Evolutionary conservation across 805 yeast genomes (phyloP).

Genomic region (Schwanniomyces vanrijiae): DNA sequence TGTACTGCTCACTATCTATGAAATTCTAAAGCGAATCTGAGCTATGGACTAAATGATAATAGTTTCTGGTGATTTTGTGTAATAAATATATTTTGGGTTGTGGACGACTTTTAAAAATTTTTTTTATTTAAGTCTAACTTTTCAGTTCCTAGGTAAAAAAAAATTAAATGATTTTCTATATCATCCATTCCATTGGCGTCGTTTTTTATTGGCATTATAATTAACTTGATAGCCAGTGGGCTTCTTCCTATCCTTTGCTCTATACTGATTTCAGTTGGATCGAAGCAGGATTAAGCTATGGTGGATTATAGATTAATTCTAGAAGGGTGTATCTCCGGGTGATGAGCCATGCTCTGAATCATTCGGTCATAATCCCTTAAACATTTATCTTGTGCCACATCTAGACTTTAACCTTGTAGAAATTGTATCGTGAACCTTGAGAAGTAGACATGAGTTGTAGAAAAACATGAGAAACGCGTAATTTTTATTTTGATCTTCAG

Average conservation of each 20-base stretch:
- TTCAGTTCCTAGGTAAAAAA: neutral
- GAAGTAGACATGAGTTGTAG: neutral
- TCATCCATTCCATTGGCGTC: conserved; percentile 20
- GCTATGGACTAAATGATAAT: too few species aligned
- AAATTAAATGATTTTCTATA: neutral
- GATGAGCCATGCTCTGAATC: conserved; percentile 45
- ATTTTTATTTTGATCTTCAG: neutral
- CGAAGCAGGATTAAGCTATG: neutral
- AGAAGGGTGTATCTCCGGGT: conserved; percentile 53
- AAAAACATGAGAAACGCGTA: neutral
- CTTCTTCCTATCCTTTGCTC: neutral
- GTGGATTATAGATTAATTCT: conserved; percentile 4
- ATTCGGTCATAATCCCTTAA: conserved; percentile 52
- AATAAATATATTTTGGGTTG: neutral
- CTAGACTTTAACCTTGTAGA: neutral
- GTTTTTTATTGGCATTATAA: conserved; percentile 10
- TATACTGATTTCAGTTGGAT: neutral
- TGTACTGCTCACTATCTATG: too few species aligned
- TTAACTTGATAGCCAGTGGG: conserved; percentile 21
- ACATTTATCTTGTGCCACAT: conserved; percentile 19
- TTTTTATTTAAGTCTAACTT: neutral
- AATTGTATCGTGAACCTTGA: neutral
- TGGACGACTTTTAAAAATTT: neutral
- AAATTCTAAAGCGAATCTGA: too few species aligned
- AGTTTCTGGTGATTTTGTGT: neutral